These are phyloP conservation scores for Cinchona pubescens DNA, from an alignment of 257 asterid genomes.

Conservation along the genomic window DNA sequence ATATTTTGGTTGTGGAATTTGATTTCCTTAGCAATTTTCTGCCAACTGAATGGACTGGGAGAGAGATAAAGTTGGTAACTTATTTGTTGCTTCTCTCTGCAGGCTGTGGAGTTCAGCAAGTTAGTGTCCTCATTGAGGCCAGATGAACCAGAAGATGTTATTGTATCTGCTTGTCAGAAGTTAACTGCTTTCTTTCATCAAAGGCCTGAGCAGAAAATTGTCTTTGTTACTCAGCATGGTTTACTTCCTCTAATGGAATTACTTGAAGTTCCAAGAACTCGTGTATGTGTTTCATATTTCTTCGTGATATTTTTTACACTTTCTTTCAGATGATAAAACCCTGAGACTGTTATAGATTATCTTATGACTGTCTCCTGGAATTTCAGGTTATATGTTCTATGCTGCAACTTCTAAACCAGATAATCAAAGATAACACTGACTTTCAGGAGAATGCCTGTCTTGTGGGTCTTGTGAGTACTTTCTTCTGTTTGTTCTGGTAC, in stretches of 20 bases:
- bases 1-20: neutral
- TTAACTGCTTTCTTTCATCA: slow-evolving; percentile 71
- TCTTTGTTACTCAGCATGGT: slow-evolving; percentile 91
- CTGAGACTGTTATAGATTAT: neutral
- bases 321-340: neutral
- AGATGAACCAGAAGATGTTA: slow-evolving; percentile 90
- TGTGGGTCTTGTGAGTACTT: slow-evolving; percentile 87
- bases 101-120: slow-evolving; percentile 95
- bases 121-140: slow-evolving; percentile 85
- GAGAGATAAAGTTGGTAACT: neutral
- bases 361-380: slow-evolving; percentile 7
- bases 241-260: slow-evolving; percentile 91
- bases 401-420: slow-evolving; percentile 86
- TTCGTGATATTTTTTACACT: slow-evolving; percentile 14
- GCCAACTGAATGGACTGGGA: neutral
- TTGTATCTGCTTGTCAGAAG: slow-evolving; percentile 90
- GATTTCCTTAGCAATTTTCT: neutral
- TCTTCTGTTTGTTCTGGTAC: slow-evolving; percentile 8
- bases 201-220: slow-evolving; percentile 90
- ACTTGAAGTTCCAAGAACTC: slow-evolving; percentile 84
- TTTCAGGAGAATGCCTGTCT: slow-evolving; percentile 98
- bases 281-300: slow-evolving; percentile 51
- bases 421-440: slow-evolving; percentile 85
- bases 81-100: slow-evolving; percentile 7
- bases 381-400: slow-evolving; percentile 82